These are phyloP conservation scores for Mrakia gelida DNA, from an alignment of 768 basidiomycete species.

Conservation along the genomic window DNA sequence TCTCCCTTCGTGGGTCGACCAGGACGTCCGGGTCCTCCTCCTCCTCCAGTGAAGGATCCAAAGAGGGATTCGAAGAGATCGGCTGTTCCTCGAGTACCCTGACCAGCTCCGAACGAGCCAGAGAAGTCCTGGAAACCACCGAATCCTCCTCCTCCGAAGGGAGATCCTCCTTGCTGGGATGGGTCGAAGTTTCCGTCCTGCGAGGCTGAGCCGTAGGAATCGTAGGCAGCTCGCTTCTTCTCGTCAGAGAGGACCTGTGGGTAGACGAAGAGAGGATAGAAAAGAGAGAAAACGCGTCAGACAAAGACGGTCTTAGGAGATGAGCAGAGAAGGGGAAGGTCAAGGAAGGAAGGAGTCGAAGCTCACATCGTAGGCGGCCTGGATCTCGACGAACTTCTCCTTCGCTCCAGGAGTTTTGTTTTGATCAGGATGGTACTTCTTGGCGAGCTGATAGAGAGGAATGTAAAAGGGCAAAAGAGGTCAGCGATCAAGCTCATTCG, in stretches of 20 bases:
- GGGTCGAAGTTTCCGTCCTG: conserved; percentile 93
- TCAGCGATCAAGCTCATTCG: neutral
- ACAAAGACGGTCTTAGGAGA: too few species aligned
- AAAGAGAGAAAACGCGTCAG: neutral
- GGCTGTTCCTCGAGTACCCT: conserved; percentile 21
- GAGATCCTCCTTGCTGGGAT: conserved; percentile 44
- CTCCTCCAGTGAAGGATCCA: conserved; percentile 54
- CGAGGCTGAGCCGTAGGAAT: conserved; percentile 87
- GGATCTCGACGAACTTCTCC: conserved; percentile 93
- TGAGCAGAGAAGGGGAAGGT: neutral
- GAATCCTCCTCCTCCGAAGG: conserved; percentile 61
- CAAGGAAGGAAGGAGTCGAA: neutral
- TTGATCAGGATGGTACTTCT: conserved; percentile 96
- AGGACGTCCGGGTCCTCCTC: conserved; percentile 45
- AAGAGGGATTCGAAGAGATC: conserved; percentile 87
- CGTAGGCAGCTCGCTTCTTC: conserved; percentile 82
- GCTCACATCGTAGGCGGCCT: conserved; percentile 90
- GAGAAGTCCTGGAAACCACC: conserved; percentile 70
- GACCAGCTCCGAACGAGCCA: conserved; percentile 48
- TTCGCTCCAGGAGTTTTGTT: conserved; percentile 78
- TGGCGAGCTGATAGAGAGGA: conserved; percentile 66
- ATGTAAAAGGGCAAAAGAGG: neutral
- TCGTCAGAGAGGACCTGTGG: conserved; percentile 84
- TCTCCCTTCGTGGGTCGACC: conserved; percentile 55
- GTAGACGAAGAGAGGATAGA: neutral